Evolutionary conservation across 192 early-diverging fungal species (phyloP).

Genomic region (Mortierella antarctica): DNA sequence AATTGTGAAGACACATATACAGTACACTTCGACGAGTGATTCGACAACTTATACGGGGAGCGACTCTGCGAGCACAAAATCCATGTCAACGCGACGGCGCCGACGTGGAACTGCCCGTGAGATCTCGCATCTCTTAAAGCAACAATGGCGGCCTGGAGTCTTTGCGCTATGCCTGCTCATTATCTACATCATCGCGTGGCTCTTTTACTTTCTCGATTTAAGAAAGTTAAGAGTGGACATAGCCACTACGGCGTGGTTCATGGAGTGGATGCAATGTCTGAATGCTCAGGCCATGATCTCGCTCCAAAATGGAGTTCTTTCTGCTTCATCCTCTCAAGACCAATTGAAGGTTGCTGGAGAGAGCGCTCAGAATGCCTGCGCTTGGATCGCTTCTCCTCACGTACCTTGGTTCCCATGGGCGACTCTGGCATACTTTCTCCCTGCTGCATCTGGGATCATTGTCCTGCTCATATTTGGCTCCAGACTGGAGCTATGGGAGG

Average conservation of each 20-base stretch:
- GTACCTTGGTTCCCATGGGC: conserved; percentile 39
- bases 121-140: conserved; percentile 30
- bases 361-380: conserved; percentile 20
- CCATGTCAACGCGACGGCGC: conserved; percentile 10
- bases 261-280: conserved; percentile 9
- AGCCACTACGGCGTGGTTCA: conserved; percentile 2
- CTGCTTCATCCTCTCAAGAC: background rate
- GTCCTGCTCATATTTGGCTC: conserved; percentile 34
- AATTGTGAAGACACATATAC: background rate
- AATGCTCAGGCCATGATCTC: conserved; percentile 1
- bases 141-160: conserved; percentile 44
- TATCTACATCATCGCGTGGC: conserved; percentile 34
- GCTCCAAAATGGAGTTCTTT: background rate
- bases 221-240: conserved; percentile 18
- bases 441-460: conserved; percentile 16
- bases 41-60: conserved; percentile 8
- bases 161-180: conserved; percentile 28
- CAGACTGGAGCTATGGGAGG: conserved; percentile 42
- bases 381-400: conserved; percentile 5
- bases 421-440: conserved; percentile 13
- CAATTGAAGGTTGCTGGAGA: conserved; percentile 24
- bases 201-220: conserved; percentile 41
- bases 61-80: conserved; percentile 6
- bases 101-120: conserved; percentile 33
- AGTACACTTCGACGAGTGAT: conserved; percentile 10